These are phyloP conservation scores for Diatrype stigma DNA, from an alignment of 2,329 filamentous ascomycete species.

Conservation along the genomic window DNA sequence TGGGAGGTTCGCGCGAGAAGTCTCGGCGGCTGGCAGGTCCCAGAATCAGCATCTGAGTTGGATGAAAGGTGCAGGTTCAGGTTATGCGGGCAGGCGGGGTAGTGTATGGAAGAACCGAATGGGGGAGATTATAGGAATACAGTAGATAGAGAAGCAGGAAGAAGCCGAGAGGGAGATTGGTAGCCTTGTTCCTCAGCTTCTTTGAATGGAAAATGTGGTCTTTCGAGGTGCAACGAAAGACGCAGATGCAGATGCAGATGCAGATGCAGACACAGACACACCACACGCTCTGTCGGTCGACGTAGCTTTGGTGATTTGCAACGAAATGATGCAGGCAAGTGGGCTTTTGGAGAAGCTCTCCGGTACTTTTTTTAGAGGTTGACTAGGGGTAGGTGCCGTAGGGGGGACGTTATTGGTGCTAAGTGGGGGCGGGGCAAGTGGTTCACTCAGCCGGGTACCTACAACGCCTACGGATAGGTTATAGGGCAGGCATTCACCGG, in stretches of 20 bases:
- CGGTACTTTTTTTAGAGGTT: not conserved
- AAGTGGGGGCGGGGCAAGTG: not conserved
- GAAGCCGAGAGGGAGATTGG: not conserved
- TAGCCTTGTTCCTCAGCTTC: not conserved
- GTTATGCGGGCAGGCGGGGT: conserved; percentile 17
- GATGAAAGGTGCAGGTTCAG: too few species aligned
- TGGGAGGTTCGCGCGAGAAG: conserved; percentile 47
- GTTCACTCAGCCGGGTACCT: too few species aligned
- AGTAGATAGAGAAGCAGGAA: conserved; percentile 13
- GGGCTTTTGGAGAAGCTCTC: not conserved
- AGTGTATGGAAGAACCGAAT: conserved; percentile 3
- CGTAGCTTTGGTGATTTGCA: not conserved
- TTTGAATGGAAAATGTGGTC: not conserved
- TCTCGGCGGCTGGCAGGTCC: conserved; percentile 43
- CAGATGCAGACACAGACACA: too few species aligned
- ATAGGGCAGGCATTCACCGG: too few species aligned
- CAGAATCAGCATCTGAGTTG: conserved; percentile 55
- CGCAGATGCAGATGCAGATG: too few species aligned
- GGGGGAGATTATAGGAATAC: conserved; percentile 10
- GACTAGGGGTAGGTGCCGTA: not conserved
- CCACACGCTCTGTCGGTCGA: too few species aligned
- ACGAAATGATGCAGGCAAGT: not conserved
- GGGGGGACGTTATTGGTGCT: not conserved
- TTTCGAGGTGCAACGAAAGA: not conserved
- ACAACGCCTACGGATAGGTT: too few species aligned